phyloP scores from a whole-genome alignment of 768 basidiomycete species.

The Kondoa malvinella region DNA sequence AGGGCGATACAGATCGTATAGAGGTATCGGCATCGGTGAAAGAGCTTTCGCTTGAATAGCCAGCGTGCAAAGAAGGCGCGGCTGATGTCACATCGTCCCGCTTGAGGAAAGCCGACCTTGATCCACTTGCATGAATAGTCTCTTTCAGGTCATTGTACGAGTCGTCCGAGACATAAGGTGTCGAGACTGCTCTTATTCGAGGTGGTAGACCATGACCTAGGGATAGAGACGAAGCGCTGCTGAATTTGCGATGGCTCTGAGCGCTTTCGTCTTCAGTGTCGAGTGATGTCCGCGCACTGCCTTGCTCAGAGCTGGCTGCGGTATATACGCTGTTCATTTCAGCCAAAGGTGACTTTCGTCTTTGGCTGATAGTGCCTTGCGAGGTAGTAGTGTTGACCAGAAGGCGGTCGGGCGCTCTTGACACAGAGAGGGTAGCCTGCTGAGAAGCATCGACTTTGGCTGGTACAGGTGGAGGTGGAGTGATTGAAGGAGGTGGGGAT shows the following conservation, averaged over 20 bases:
- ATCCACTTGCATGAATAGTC: too few relatives aligned
- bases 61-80: background rate
- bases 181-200: background rate
- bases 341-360: conserved; percentile 44
- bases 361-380: conserved; percentile 52
- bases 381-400: conserved; percentile 46
- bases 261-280: background rate
- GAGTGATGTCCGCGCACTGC: background rate
- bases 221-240: background rate
- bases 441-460: background rate
- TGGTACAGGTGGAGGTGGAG: background rate
- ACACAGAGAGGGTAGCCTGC: background rate
- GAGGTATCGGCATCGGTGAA: conserved; percentile 14
- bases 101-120: too few relatives aligned
- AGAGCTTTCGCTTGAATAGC: conserved; percentile 9
- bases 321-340: background rate
- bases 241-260: background rate
- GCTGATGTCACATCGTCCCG: too few relatives aligned
- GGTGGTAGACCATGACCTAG: background rate
- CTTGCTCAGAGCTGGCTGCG: background rate
- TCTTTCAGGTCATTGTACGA: too few relatives aligned
- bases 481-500: background rate
- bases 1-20: conserved; percentile 2
- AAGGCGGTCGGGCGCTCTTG: background rate
- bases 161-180: too few relatives aligned